Evolutionary conservation across 2,329 filamentous ascomycete genomes (phyloP).

Genomic region (Pseudomassariella vexata): DNA sequence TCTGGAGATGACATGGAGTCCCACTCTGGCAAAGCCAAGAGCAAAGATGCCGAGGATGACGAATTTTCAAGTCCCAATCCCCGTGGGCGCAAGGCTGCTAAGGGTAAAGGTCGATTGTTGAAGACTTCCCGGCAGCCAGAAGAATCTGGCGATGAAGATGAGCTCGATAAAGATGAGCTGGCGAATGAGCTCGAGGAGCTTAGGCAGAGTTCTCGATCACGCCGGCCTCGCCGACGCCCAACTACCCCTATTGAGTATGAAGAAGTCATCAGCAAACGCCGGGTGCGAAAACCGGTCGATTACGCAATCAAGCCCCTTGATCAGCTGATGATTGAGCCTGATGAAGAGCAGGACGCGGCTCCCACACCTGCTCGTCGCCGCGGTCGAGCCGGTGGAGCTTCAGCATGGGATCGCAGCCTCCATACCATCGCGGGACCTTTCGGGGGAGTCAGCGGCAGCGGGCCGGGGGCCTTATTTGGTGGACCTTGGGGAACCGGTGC

Average conservation of each 20-base stretch:
- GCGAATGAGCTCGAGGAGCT: slow-evolving; percentile 62
- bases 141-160: slow-evolving; percentile 51
- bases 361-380: slow-evolving; percentile 65
- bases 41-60: slow-evolving; percentile 35
- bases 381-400: slow-evolving; percentile 54
- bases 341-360: slow-evolving; percentile 63
- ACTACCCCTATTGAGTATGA: slow-evolving; percentile 56
- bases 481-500: slow-evolving; percentile 69
- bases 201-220: slow-evolving; percentile 45
- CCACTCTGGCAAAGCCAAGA: slow-evolving; percentile 23
- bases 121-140: slow-evolving; percentile 41
- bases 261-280: slow-evolving; percentile 43
- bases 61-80: slow-evolving; percentile 44
- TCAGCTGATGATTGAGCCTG: slow-evolving; percentile 64
- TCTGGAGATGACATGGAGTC: slow-evolving; percentile 49
- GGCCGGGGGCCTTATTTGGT: slow-evolving; percentile 63
- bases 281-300: slow-evolving; percentile 64
- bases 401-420: slow-evolving; percentile 69
- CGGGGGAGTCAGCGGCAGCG: slow-evolving; percentile 64
- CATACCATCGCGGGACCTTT: slow-evolving; percentile 92
- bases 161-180: slow-evolving; percentile 58
- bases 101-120: slow-evolving; percentile 33
- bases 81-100: slow-evolving; percentile 36
- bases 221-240: slow-evolving; percentile 44
- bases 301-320: slow-evolving; percentile 82